phyloP scores from a whole-genome alignment of 2,329 filamentous ascomycete genomes.

The Clonostachys sp. region DNA sequence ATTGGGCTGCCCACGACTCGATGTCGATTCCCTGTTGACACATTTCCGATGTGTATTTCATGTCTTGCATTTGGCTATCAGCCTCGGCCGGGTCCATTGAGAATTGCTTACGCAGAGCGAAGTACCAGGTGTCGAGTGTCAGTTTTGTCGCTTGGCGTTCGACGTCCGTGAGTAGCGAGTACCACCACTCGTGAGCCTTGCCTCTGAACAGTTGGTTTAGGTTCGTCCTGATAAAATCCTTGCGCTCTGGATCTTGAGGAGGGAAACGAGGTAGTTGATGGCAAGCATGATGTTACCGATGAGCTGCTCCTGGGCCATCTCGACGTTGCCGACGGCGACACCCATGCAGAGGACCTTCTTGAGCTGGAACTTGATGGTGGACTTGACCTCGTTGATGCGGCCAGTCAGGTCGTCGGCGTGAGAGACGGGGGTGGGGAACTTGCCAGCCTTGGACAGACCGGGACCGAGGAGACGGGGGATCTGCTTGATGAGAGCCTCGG shows the following conservation, averaged over 20 bases:
- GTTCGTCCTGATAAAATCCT: too few species aligned
- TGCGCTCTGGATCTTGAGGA: constrained; percentile 75
- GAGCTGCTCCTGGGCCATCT: constrained; percentile 93
- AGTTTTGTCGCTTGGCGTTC: too few species aligned
- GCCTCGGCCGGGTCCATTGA: too few species aligned
- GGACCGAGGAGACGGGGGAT: constrained; percentile 99
- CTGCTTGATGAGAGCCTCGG: constrained; percentile 98
- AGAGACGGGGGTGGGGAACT: constrained; percentile 98
- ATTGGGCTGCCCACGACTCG: too few species aligned
- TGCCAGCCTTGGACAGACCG: constrained; percentile 98
- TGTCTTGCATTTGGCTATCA: too few species aligned
- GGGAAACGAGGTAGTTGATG: constrained; percentile 99
- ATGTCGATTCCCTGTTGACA: too few species aligned
- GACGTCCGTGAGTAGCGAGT: too few species aligned
- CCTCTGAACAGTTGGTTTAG: too few species aligned
- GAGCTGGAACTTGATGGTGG: constrained; percentile 99
- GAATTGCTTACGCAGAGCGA: too few species aligned
- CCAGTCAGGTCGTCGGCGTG: constrained; percentile 88
- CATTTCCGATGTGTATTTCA: too few species aligned
- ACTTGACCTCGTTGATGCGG: constrained; percentile 99
- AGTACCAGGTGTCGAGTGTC: too few species aligned
- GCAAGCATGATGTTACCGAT: constrained; percentile 99
- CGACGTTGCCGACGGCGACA: constrained; percentile 98
- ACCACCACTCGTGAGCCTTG: too few species aligned
- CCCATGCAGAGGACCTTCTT: constrained; percentile 99